Base-by-base conservation (phyloP, 352 stramenopile species). In the Globisporangium orthogonon region DNA sequence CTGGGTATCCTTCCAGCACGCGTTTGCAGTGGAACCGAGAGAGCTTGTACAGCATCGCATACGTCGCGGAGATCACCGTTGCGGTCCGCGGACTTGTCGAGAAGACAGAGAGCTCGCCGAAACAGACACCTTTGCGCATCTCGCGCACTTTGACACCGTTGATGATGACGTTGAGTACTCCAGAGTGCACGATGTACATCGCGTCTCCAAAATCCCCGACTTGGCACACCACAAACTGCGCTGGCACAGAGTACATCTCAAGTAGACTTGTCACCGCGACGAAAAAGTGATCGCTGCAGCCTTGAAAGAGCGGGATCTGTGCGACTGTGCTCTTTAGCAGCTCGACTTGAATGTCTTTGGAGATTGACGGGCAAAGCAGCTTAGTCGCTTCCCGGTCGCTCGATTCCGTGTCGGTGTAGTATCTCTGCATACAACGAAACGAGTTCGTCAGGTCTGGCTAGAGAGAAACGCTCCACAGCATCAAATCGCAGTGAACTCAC, bases 181-280 rank as follows among this genome's bases (percentile, higher is more conserved):
- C 83, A 0, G 83, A 86, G 41, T 88, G 66, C 9, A 91, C 81
- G 33, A 86, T 63, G 44, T 87, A 89, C 81, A 91, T 89, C 43
- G 69, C 80, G 54, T 91, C 81, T 0, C 81, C 81, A 18, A 70
- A 61, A 33, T 88, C 78, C 7, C 81, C 81, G 18, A 62, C 63
- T 15, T 72, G 59, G 50, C 79, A 91, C 1, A 91, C 52, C 13
- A 69, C 59, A 14, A 74, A 83, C 44, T 86, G 70, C 6, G 74
- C 70, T 0, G 81, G 78, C 13, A 86, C 66, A 29, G 78, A 78
- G 4, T 69, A 71, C 61, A 88, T 74, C 52, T 89, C 77, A 44
- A 91, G 65, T 45, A 91, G 48, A 58, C 77, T 81, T 3, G 81
- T 89, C 9, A 91, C 55, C 1, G 78, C 81, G 11, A 78, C 67